phyloP scores from a whole-genome alignment of 164 flowering plant genomes.

The Liriodendron chinense region DNA sequence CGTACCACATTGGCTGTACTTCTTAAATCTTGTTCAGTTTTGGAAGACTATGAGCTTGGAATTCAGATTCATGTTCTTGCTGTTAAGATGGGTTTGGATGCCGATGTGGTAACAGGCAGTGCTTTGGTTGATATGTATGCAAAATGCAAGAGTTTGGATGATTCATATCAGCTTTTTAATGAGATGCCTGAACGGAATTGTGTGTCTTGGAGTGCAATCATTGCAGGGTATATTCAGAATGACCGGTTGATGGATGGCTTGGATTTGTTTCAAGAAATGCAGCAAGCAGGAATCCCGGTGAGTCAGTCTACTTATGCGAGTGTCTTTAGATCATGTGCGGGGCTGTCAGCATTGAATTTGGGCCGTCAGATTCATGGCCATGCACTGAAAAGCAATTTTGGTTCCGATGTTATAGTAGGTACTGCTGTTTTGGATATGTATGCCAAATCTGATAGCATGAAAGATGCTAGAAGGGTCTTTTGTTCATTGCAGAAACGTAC shows the following conservation, averaged over 20 bases:
- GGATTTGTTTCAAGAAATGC: constrained; percentile 62
- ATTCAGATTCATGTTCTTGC: constrained; percentile 57
- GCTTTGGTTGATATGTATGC: constrained; percentile 81
- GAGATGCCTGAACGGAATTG: constrained; percentile 58
- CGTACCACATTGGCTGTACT: constrained; percentile 52
- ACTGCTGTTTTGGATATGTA: constrained; percentile 88
- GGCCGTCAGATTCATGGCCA: constrained; percentile 72
- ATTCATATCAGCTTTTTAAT: constrained; percentile 37
- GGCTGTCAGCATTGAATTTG: constrained; percentile 36
- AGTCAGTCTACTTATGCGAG: constrained; percentile 83
- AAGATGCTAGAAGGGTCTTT: constrained; percentile 56
- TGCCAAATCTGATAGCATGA: constrained; percentile 53
- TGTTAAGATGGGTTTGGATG: constrained; percentile 44
- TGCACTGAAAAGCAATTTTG: constrained; percentile 52
- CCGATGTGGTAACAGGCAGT: constrained; percentile 67
- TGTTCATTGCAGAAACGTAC: constrained; percentile 36
- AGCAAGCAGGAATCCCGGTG: constrained; percentile 42
- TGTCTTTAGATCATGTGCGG: constrained; percentile 65
- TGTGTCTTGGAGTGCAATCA: constrained; percentile 82
- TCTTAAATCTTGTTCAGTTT: constrained; percentile 46
- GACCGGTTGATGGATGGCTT: constrained; percentile 34
- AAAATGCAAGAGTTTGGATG: constrained; percentile 53
- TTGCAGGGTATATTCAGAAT: constrained; percentile 72
- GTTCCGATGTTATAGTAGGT: constrained; percentile 57
- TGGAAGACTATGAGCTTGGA: constrained; percentile 45